phyloP scores from a whole-genome alignment of 306 rosid species.

The Betula pendula region DNA sequence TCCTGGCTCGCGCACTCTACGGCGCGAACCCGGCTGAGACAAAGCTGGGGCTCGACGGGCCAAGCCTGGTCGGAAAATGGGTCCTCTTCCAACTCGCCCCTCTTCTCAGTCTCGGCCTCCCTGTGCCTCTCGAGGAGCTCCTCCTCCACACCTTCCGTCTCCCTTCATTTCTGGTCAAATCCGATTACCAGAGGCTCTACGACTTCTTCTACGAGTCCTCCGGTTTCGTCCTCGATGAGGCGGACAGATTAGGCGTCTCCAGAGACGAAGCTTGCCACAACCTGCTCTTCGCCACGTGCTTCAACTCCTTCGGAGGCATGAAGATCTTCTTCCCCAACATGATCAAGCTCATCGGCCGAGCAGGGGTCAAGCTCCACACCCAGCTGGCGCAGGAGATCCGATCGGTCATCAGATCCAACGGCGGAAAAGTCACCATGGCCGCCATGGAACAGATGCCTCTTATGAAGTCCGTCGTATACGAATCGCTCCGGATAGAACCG shows the following conservation, averaged over 20 bases:
- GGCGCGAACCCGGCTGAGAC: conserved; percentile 54
- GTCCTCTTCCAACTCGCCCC: conserved; percentile 66
- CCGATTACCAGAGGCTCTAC: conserved; percentile 66
- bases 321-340: conserved; percentile 63
- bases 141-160: conserved; percentile 56
- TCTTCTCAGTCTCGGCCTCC: conserved; percentile 58
- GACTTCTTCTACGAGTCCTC: conserved; percentile 71
- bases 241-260: conserved; percentile 63
- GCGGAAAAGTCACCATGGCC: conserved; percentile 66
- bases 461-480: conserved; percentile 85
- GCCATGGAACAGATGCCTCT: conserved; percentile 75
- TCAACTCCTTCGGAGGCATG: conserved; percentile 82
- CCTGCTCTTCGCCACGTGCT: conserved; percentile 78
- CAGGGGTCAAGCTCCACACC: conserved; percentile 62
- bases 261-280: conserved; percentile 92
- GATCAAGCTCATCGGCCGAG: conserved; percentile 61
- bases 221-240: conserved; percentile 56
- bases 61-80: conserved; percentile 62
- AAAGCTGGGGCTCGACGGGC: conserved; percentile 60
- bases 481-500: conserved; percentile 75
- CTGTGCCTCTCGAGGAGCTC: conserved; percentile 58
- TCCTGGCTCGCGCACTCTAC: conserved; percentile 53
- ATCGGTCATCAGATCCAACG: conserved; percentile 49
- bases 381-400: conserved; percentile 69
- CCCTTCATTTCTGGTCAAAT: conserved; percentile 54